phyloP scores from a whole-genome alignment of 352 stramenopile genomes.

The Phytophthora fragariae region DNA sequence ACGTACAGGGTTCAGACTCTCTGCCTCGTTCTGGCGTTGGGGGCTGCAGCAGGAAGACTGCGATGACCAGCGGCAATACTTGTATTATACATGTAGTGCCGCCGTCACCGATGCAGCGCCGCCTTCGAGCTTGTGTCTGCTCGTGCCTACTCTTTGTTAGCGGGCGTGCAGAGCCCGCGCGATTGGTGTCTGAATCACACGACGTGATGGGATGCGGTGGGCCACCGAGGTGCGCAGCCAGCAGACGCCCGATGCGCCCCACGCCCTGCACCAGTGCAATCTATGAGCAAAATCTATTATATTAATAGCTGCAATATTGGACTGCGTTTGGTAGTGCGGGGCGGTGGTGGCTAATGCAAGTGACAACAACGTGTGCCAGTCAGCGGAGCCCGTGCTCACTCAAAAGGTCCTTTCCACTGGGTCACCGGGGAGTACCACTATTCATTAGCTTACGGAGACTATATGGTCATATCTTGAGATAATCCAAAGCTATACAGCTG shows the following conservation, averaged over 20 bases:
- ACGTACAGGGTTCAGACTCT: conserved; percentile 14
- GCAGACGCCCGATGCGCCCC: background rate
- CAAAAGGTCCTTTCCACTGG: background rate
- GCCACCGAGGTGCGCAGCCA: background rate
- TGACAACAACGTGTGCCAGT: background rate
- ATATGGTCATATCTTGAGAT: conserved; percentile 10
- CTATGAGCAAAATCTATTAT: no score
- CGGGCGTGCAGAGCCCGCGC: conserved; percentile 16
- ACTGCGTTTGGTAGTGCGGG: no score
- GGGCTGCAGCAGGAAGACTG: background rate
- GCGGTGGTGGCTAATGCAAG: no score
- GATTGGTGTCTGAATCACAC: no score
- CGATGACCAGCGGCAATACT: no score
- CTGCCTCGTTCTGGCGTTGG: conserved; percentile 11
- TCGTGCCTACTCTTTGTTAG: conserved; percentile 26
- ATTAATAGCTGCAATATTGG: no score
- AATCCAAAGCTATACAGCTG: background rate
- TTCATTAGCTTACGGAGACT: conserved; percentile 17
- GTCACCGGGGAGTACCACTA: conserved; percentile 11
- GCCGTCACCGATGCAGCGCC: no score
- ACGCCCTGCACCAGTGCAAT: background rate
- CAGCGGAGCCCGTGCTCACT: background rate
- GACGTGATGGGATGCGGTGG: background rate
- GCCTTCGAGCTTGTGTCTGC: background rate
- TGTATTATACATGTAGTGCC: no score